Evolutionary conservation across 2,329 filamentous ascomycete species (phyloP).

Genomic region (Alternaria panax): DNA sequence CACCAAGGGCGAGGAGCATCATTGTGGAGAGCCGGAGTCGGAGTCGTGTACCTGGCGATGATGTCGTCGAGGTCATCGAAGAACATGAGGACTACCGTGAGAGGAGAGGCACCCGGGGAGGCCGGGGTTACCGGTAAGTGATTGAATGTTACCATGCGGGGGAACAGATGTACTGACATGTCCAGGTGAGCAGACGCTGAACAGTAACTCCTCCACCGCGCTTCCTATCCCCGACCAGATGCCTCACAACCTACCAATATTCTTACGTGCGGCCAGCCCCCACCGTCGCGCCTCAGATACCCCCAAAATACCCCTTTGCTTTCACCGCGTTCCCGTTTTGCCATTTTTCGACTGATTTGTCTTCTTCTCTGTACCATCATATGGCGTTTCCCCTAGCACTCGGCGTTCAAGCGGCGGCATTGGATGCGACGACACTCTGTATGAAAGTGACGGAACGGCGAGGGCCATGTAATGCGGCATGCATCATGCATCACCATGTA

Average conservation of each 20-base stretch:
- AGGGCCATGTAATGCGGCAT: background rate
- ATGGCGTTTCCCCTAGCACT: conserved; percentile 5
- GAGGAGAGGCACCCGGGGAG: conserved; percentile 49
- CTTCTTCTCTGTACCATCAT: conserved; percentile 19
- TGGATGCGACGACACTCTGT: background rate
- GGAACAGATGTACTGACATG: background rate
- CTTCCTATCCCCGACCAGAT: background rate
- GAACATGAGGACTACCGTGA: conserved; percentile 57
- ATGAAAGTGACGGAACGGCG: background rate
- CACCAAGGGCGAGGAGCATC: conserved; percentile 46
- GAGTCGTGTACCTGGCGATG: conserved; percentile 56
- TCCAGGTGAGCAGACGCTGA: conserved; percentile 9
- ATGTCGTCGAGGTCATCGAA: conserved; percentile 67
- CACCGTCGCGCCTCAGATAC: conserved; percentile 6
- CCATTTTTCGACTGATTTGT: background rate
- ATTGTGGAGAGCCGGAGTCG: conserved; percentile 55
- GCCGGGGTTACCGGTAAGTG: conserved; percentile 59
- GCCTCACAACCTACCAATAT: background rate
- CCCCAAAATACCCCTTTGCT: conserved; percentile 5
- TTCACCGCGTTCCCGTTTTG: background rate
- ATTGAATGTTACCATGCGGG: fast-evolving
- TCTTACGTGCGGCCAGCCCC: background rate
- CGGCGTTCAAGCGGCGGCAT: conserved; percentile 13
- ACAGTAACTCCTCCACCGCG: background rate
- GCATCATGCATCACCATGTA: background rate